A percentile compares a stretch with the other conserved stretches of the same genome.
Conservation (phyloP, 306 rosid genomes). For the Corylus heterophylla region DNA sequence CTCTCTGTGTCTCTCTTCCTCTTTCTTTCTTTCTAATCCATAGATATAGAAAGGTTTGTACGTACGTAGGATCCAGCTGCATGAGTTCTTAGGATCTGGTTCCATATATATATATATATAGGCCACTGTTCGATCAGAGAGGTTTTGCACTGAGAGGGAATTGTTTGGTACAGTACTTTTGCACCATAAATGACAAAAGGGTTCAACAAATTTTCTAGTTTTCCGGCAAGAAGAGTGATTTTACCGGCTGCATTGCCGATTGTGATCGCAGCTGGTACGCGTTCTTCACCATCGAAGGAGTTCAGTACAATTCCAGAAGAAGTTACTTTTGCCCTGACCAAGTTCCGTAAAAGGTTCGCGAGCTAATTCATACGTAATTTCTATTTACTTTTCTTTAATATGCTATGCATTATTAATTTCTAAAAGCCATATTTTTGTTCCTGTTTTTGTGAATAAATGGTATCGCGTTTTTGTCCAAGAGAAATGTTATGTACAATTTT, state of each 20-base stretch:
- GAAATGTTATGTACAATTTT: no score
- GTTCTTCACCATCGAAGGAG: constrained; percentile 47
- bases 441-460: no score
- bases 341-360: constrained; percentile 66
- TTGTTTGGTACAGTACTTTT: background rate
- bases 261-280: constrained; percentile 17
- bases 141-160: background rate
- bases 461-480: no score
- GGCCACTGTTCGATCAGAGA: background rate
- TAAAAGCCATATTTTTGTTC: no score
- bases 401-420: background rate
- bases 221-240: constrained; percentile 14
- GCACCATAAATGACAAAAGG: constrained; percentile 61
- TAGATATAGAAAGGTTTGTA: background rate
- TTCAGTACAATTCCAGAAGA: constrained; percentile 42
- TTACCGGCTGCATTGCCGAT: constrained; percentile 25
- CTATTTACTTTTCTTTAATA: background rate
- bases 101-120: no score
- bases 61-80: background rate
- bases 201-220: constrained; percentile 18
- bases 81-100: background rate
- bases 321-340: constrained; percentile 48
- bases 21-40: background rate
- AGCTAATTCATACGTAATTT: background rate
- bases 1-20: background rate